These are phyloP conservation scores for Suillus paluster DNA, from an alignment of 768 basidiomycete species.

Conservation along the genomic window DNA sequence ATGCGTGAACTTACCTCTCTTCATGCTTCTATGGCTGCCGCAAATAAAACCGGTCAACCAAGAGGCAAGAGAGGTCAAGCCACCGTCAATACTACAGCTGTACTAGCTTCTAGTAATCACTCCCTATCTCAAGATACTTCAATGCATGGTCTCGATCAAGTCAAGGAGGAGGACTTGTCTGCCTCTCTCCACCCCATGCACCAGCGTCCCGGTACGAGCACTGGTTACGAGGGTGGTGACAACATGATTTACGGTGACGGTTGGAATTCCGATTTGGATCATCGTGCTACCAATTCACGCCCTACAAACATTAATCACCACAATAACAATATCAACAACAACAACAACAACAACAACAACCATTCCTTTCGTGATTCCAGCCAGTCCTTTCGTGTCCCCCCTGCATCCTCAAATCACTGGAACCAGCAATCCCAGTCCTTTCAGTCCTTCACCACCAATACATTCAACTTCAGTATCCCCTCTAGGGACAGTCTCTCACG, in stretches of 20 bases:
- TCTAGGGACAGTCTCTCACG: slow-evolving; percentile 31
- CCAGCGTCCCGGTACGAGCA: slow-evolving; percentile 72
- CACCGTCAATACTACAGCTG: slow-evolving; percentile 20
- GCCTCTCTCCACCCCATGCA: slow-evolving; percentile 36
- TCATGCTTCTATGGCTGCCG: slow-evolving; percentile 78
- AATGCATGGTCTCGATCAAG: slow-evolving; percentile 28
- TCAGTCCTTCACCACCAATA: slow-evolving; percentile 57
- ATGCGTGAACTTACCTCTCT: slow-evolving; percentile 87
- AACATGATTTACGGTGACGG: slow-evolving; percentile 34
- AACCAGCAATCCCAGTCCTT: slow-evolving; percentile 67
- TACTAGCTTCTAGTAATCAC: slow-evolving; percentile 23
- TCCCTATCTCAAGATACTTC: slow-evolving; percentile 19
- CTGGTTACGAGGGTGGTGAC: slow-evolving; percentile 66
- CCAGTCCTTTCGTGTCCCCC: slow-evolving; percentile 81
- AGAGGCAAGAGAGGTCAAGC: slow-evolving; percentile 45
- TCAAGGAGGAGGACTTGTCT: slow-evolving; percentile 49
- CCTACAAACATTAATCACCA: slow-evolving; percentile 27
- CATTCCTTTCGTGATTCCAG: slow-evolving; percentile 82
- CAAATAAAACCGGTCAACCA: slow-evolving; percentile 42
- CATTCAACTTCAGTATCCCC: slow-evolving; percentile 51
- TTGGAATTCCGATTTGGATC: slow-evolving; percentile 45
- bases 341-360: slow-evolving; percentile 19
- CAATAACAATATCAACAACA: too few species aligned
- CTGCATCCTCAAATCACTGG: slow-evolving; percentile 43
- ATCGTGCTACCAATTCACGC: slow-evolving; percentile 40